These are phyloP conservation scores for Coemansia sp. DNA, from an alignment of 192 early-diverging fungal species.

Conservation along the genomic window DNA sequence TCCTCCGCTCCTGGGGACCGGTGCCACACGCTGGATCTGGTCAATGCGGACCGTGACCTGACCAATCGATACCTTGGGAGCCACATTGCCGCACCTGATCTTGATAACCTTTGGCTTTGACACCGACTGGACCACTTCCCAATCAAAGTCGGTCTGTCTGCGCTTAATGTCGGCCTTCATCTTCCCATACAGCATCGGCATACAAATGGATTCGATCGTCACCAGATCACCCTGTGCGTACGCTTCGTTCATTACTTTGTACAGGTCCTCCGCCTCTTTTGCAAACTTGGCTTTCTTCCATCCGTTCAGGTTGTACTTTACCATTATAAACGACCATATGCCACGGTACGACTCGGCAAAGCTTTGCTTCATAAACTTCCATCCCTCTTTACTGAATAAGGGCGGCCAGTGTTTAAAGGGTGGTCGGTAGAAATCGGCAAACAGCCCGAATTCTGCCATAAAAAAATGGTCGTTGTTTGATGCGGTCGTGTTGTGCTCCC, in stretches of 20 bases:
- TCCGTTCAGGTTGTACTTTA: conserved; percentile 27
- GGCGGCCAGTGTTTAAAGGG: conserved; percentile 20
- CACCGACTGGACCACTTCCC: conserved; percentile 60
- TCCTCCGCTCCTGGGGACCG: conserved; percentile 11
- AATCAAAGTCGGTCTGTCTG: conserved; percentile 58
- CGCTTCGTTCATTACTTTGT: conserved; percentile 67
- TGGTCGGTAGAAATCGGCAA: conserved; percentile 15
- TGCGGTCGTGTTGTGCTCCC: conserved; percentile 12
- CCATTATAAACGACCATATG: conserved; percentile 16
- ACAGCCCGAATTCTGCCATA: conserved; percentile 37
- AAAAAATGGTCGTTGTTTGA: conserved; percentile 25
- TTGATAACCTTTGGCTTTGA: conserved; percentile 61
- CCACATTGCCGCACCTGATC: conserved; percentile 57
- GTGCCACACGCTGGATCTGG: conserved; percentile 59
- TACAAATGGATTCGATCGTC: conserved; percentile 59
- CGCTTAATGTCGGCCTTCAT: conserved; percentile 64
- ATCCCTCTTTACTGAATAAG: conserved; percentile 14
- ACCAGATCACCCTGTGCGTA: conserved; percentile 63
- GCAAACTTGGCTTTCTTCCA: conserved; percentile 63
- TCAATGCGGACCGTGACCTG: conserved; percentile 69
- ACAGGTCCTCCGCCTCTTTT: conserved; percentile 59
- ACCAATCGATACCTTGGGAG: conserved; percentile 51
- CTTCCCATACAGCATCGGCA: conserved; percentile 61
- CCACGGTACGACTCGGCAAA: conserved; percentile 3
- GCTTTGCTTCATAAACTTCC: not conserved